Conservation (phyloP, 2,329 filamentous ascomycete genomes). For the Pyrenophora tritici-repentis region DNA sequence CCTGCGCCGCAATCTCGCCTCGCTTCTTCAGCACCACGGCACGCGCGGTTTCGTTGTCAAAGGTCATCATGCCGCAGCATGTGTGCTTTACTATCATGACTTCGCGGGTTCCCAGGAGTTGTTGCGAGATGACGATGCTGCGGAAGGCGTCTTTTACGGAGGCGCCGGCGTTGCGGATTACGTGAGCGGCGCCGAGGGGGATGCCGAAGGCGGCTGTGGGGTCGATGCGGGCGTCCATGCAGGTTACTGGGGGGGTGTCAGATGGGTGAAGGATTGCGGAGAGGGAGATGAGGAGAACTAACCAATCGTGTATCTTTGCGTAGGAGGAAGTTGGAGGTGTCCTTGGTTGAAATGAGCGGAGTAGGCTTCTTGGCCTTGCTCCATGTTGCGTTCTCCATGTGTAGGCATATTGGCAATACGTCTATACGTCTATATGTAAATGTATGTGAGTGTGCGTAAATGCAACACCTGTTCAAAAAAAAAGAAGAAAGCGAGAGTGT, state of each 20-base stretch:
- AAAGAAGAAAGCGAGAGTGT: too few species aligned
- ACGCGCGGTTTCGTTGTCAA: slow-evolving; percentile 63
- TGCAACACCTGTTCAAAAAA: too few species aligned
- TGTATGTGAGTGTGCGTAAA: too few species aligned
- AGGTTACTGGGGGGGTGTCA: slow-evolving; percentile 61
- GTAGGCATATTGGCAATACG: slow-evolving; percentile 46
- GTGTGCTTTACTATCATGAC: slow-evolving; percentile 77
- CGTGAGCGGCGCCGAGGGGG: slow-evolving; percentile 74
- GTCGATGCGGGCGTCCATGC: slow-evolving; percentile 79
- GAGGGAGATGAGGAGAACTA: slow-evolving; percentile 25
- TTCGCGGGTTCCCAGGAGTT: slow-evolving; percentile 76
- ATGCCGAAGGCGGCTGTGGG: slow-evolving; percentile 72
- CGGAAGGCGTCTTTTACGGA: slow-evolving; percentile 71
- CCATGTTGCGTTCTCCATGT: slow-evolving; percentile 59
- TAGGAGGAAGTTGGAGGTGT: slow-evolving; percentile 68
- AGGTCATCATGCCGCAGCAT: slow-evolving; percentile 73
- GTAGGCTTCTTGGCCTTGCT: slow-evolving; percentile 63
- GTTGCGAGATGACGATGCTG: slow-evolving; percentile 77
- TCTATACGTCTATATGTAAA: background rate
- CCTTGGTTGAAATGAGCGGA: slow-evolving; percentile 67
- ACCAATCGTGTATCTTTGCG: slow-evolving; percentile 70
- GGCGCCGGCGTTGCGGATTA: slow-evolving; percentile 70
- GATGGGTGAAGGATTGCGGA: background rate
- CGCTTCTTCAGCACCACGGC: slow-evolving; percentile 64
- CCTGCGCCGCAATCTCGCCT: slow-evolving; percentile 55